A percentile compares a stretch with the other conserved stretches of the same genome.
Evolutionary conservation across 352 stramenopile species (phyloP).

Genomic region (Chrysophaeum taylorii): DNA sequence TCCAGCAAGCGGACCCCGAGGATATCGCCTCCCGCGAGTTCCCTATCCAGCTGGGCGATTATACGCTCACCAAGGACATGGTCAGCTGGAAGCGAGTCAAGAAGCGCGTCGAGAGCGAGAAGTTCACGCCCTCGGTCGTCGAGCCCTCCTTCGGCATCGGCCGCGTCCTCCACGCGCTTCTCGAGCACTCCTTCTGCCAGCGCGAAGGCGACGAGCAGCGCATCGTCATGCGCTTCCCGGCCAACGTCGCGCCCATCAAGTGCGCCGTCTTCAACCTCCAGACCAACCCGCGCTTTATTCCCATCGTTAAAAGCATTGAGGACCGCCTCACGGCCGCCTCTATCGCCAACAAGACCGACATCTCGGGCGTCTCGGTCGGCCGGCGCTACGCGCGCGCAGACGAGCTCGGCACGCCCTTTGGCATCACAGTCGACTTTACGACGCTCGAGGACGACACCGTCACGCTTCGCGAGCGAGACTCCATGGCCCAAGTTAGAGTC

Average conservation of each 20-base stretch:
- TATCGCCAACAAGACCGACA: constrained; percentile 80
- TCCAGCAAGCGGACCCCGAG: background rate
- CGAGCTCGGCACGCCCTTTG: constrained; percentile 95
- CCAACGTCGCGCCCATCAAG: constrained; percentile 95
- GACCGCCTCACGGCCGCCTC: constrained; percentile 52
- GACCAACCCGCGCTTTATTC: constrained; percentile 66
- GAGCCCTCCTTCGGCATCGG: constrained; percentile 98
- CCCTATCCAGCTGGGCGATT: constrained; percentile 71
- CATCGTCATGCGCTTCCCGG: constrained; percentile 91
- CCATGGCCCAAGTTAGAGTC: constrained; percentile 84
- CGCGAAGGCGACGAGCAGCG: constrained; percentile 90
- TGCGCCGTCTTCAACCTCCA: constrained; percentile 85
- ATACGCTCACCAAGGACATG: constrained; percentile 80
- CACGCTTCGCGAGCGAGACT: constrained; percentile 94
- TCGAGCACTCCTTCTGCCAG: constrained; percentile 96
- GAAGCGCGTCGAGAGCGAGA: constrained; percentile 88
- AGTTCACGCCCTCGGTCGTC: constrained; percentile 97
- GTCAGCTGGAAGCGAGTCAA: constrained; percentile 80
- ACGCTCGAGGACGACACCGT: constrained; percentile 79
- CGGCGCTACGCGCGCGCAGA: constrained; percentile 87
- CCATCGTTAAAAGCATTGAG: constrained; percentile 54
- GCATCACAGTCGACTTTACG: constrained; percentile 96
- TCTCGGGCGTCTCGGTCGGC: constrained; percentile 85
- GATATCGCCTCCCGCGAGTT: constrained; percentile 72
- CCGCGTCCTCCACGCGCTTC: constrained; percentile 89